These are phyloP conservation scores for Fallopia convolvulus DNA, from an alignment of 148 eudicot genomes.

Conservation along the genomic window DNA sequence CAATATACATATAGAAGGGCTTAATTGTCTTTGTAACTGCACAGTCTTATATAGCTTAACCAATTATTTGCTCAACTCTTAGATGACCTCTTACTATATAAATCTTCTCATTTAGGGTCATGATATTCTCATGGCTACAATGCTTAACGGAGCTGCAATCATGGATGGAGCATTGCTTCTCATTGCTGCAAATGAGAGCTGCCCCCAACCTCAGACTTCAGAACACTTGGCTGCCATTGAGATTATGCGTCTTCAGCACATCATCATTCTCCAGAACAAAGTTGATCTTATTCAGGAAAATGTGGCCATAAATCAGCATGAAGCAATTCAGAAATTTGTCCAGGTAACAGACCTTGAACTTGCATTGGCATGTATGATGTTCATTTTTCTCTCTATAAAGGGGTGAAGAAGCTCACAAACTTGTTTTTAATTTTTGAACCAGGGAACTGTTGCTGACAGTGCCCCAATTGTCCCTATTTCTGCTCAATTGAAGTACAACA, in stretches of 20 bases:
- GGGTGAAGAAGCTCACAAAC: not conserved
- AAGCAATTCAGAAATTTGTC: slow-evolving; percentile 73
- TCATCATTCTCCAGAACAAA: slow-evolving; percentile 89
- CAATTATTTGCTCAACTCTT: not conserved
- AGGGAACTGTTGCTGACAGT: slow-evolving; percentile 94
- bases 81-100: slow-evolving; percentile 8
- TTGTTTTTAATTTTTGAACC: not conserved
- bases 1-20: not conserved
- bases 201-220: slow-evolving; percentile 90
- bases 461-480: slow-evolving; percentile 97
- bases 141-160: slow-evolving; percentile 98
- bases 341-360: slow-evolving; percentile 37
- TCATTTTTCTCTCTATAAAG: not conserved
- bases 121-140: slow-evolving; percentile 97
- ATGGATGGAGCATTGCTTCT: slow-evolving; percentile 98
- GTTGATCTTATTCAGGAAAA: slow-evolving; percentile 94
- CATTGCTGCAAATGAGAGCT: slow-evolving; percentile 92
- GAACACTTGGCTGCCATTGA: slow-evolving; percentile 95
- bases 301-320: slow-evolving; percentile 91
- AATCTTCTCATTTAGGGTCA: slow-evolving; percentile 48
- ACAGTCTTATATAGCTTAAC: not conserved
- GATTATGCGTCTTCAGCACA: slow-evolving; percentile 88
- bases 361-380: not conserved
- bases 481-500: slow-evolving; percentile 91
- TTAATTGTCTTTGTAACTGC: not conserved